phyloP scores from a whole-genome alignment of 805 yeast genomes.

The Suhomyces sp. region DNA sequence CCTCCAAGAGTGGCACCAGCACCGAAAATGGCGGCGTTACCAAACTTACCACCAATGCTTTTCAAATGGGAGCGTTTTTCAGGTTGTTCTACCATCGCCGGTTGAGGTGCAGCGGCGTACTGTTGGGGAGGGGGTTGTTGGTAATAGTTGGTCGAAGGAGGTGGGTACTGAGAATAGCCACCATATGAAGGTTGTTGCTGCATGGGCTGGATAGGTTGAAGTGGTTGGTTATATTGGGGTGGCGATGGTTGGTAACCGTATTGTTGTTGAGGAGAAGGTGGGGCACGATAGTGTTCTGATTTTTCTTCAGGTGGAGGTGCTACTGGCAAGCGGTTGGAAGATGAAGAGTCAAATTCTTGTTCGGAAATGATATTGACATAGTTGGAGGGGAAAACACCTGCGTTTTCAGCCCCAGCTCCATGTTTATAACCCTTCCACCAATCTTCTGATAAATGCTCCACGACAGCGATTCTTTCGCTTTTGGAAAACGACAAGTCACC shows the following conservation, averaged over 20 bases:
- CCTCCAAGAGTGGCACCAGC: constrained; percentile 95
- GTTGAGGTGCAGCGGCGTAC: constrained; percentile 8
- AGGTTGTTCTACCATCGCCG: constrained; percentile 23
- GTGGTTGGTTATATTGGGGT: constrained; percentile 15
- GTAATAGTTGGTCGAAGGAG: constrained; percentile 48
- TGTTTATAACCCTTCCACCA: constrained; percentile 82
- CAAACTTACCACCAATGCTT: constrained; percentile 75
- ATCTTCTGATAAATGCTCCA: constrained; percentile 73
- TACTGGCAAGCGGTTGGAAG: constrained; percentile 1
- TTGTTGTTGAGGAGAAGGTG: constrained; percentile 14
- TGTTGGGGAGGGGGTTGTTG: constrained; percentile 23
- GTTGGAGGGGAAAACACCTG: constrained; percentile 88
- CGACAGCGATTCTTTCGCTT: constrained; percentile 69
- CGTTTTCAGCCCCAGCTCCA: constrained; percentile 37
- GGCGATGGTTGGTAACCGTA: constrained; percentile 15
- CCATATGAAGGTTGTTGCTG: constrained; percentile 32
- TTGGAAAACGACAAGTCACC: constrained; percentile 64
- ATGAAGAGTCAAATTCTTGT: constrained; percentile 23
- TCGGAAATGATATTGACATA: constrained; percentile 56
- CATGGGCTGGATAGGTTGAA: constrained; percentile 10
- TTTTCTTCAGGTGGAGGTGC: constrained; percentile 19
- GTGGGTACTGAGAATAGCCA: constrained; percentile 47
- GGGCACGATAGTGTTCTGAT: constrained; percentile 11
- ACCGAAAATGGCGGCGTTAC: constrained; percentile 92
- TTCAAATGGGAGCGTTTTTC: constrained; percentile 36